These are phyloP conservation scores for Penicillium sp. DNA, from an alignment of 2,329 filamentous ascomycete species.

Conservation along the genomic window DNA sequence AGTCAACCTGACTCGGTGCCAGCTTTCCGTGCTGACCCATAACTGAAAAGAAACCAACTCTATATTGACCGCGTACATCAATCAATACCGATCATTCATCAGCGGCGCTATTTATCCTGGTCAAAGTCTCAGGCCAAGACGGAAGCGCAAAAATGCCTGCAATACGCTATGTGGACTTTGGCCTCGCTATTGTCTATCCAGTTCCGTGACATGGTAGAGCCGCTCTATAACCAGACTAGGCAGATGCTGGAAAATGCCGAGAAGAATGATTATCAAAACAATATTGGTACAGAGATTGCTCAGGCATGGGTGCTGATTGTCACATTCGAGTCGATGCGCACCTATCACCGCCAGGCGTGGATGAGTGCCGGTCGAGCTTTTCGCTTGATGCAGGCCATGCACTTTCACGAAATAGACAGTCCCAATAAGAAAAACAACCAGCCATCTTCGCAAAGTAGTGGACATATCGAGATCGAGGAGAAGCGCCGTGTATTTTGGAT, in stretches of 20 bases:
- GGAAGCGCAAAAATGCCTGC: conserved; percentile 18
- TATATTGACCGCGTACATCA: conserved; percentile 29
- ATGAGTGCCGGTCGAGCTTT: conserved; percentile 40
- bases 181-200: conserved; percentile 28
- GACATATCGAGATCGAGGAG: conserved; percentile 36
- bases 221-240: conserved; percentile 17
- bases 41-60: conserved; percentile 25
- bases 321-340: conserved; percentile 23
- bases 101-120: conserved; percentile 24
- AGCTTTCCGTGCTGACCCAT: background rate
- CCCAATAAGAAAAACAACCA: too few relatives aligned
- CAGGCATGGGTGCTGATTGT: conserved; percentile 24
- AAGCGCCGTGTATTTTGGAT: conserved; percentile 44
- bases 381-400: conserved; percentile 39
- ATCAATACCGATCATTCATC: conserved; percentile 25
- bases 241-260: conserved; percentile 14
- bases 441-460: background rate
- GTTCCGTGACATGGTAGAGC: conserved; percentile 11
- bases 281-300: background rate
- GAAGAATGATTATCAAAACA: too few relatives aligned
- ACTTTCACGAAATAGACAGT: conserved; percentile 37
- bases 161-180: conserved; percentile 42
- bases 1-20: background rate
- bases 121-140: too few relatives aligned
- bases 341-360: conserved; percentile 36